Base-by-base conservation (phyloP, 2,329 filamentous ascomycete genomes). In the Phyllosticta capitalensis region DNA sequence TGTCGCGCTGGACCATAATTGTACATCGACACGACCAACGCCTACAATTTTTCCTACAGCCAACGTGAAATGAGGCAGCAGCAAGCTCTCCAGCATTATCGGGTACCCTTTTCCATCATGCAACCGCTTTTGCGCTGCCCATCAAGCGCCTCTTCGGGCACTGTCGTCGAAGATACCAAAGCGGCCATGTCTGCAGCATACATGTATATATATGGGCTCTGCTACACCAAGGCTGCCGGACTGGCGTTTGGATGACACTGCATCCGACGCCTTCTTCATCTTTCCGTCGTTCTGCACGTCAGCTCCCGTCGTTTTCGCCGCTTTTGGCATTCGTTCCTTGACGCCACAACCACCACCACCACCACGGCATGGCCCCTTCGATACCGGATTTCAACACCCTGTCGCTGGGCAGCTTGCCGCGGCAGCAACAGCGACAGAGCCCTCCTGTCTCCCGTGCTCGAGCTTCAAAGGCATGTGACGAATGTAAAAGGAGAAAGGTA, bases 401-500 rank as follows among this genome's bases (percentile, higher is more conserved):
- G 52, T 76, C 78, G 4, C 76, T 75, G 55, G 78, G 79, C 67
- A 71, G 72, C 65, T 68, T 64, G 21, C 61, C 67, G 65, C 64
- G 66, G 74, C 54, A 69, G 71, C 59, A 74, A 75, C 61, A 66
- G 70, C 62, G 65, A 69, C 28, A 71, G 58, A 68, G 71, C 59
- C 75, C 76, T 61, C 76, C 78, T 62, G 72, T 72, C 60, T 68
- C 74, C 50, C 71, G 73, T 62, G 80, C 81, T 65, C 84, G 85
- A 64, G 79, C 90, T 21, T 86, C 88, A 50, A 88, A 97, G 67
- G 94, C 94, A 45, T 99, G 94, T 72, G 89, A 96, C 69, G 86
- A 97, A 63, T 99, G 94, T 71, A 82, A 92, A 67, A 94, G 92
- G 75, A 83, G 92, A 70, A 97, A 97, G 76, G 79, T 96, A 65